phyloP scores from a whole-genome alignment of 495 filamentous ascomycete genomes.

The Astrothelium subdiscretum region DNA sequence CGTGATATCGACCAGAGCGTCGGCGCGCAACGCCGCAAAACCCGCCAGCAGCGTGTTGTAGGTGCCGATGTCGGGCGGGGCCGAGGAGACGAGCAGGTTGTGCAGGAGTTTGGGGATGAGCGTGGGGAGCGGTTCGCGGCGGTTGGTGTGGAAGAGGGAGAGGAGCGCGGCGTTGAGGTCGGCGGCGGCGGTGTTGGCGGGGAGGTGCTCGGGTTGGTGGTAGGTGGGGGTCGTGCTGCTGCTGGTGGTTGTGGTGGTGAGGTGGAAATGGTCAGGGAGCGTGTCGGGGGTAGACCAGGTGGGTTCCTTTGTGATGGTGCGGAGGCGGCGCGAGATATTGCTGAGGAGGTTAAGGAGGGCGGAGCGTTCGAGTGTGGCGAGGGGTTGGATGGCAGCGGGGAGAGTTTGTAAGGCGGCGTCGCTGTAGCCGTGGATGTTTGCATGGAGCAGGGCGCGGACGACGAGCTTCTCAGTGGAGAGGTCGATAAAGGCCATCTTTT shows the following conservation, averaged over 20 bases:
- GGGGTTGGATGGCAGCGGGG: slow-evolving; percentile 34
- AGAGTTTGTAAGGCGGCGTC: slow-evolving; percentile 46
- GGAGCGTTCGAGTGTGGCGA: not conserved
- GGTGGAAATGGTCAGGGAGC: not conserved
- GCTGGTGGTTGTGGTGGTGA: slow-evolving; percentile 1
- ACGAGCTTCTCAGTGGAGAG: slow-evolving; percentile 16
- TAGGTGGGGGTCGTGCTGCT: not conserved
- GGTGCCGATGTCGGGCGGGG: slow-evolving; percentile 49
- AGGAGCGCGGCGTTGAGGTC: not conserved
- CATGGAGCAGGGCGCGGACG: not conserved
- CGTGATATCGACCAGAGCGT: slow-evolving; percentile 42
- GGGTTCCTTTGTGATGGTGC: not conserved
- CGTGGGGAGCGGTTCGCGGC: not conserved
- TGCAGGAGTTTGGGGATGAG: slow-evolving; percentile 51
- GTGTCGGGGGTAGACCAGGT: slow-evolving; percentile 4
- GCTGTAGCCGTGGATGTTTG: slow-evolving; percentile 38
- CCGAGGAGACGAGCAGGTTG: slow-evolving; percentile 46
- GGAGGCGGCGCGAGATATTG: not conserved
- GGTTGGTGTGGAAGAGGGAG: not conserved
- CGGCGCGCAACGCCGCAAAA: slow-evolving; percentile 40
- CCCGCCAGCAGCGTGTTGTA: slow-evolving; percentile 53
- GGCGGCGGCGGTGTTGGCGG: not conserved
- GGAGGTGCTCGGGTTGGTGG: not conserved
- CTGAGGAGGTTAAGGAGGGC: not conserved
- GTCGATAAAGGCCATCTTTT: slow-evolving; percentile 22